Percentiles rank a stretch among this genome's conserved stretches.
phyloP scores from a whole-genome alignment of 2,329 filamentous ascomycete genomes.

The Penicillium digitatum region DNA sequence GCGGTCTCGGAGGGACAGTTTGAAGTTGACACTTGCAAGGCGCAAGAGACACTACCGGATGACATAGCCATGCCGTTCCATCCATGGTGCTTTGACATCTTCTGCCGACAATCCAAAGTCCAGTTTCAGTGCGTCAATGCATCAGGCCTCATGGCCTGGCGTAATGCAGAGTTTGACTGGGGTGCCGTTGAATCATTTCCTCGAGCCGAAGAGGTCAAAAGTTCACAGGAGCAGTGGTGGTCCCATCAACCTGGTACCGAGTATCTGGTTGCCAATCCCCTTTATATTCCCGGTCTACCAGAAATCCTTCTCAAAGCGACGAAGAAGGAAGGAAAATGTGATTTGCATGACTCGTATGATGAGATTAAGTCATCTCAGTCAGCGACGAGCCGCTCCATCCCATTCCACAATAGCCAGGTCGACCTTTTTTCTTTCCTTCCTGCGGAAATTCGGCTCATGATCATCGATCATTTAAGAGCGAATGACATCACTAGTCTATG shows the following conservation, averaged over 20 bases:
- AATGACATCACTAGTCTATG: constrained; percentile 7
- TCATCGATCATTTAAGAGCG: constrained; percentile 2
- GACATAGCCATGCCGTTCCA: constrained; percentile 18
- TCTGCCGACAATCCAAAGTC: constrained; percentile 14
- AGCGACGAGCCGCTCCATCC: background rate
- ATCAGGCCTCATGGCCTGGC: constrained; percentile 13
- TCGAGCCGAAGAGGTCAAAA: constrained; percentile 3
- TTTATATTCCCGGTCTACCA: constrained; percentile 10
- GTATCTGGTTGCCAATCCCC: constrained; percentile 16
- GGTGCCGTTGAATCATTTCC: constrained; percentile 4
- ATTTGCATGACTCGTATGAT: no score
- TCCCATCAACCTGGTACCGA: constrained; percentile 5
- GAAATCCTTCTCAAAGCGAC: constrained; percentile 2
- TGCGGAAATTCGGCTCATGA: constrained; percentile 2
- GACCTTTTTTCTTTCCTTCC: constrained; percentile 6
- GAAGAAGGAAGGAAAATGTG: background rate
- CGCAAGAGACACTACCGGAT: background rate
- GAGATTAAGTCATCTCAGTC: background rate
- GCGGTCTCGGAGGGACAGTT: background rate
- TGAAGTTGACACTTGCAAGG: background rate
- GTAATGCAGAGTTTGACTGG: constrained; percentile 10
- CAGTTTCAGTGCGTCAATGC: constrained; percentile 10
- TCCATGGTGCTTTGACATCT: constrained; percentile 23
- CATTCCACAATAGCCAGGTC: no score
- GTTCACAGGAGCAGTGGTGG: constrained; percentile 11